A percentile compares a stretch with the other conserved stretches of the same genome.
Conservation (phyloP, 768 basidiomycete species). For the Antrodiella citrinella region DNA sequence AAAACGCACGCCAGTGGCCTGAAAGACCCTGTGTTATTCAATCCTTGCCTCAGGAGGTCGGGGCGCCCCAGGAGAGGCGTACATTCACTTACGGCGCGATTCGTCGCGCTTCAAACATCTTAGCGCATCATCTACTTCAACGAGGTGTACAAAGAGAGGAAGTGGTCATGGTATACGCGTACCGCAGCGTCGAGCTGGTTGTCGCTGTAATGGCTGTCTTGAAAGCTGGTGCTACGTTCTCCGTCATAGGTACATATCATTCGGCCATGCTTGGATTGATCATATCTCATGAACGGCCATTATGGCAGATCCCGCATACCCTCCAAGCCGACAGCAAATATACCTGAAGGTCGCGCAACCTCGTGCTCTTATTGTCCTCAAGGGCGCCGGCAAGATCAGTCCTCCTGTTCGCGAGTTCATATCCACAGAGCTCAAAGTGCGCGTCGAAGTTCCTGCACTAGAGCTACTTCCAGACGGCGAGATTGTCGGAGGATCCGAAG, state of each 20-base stretch:
- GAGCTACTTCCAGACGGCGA: slow-evolving; percentile 58
- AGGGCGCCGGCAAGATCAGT: slow-evolving; percentile 78
- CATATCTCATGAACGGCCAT: neutral
- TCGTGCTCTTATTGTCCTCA: slow-evolving; percentile 82
- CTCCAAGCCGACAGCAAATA: slow-evolving; percentile 83
- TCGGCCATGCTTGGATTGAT: neutral
- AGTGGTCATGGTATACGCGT: slow-evolving; percentile 96
- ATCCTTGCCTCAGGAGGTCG: slow-evolving; percentile 37
- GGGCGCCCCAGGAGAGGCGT: slow-evolving; percentile 40
- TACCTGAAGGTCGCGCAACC: slow-evolving; percentile 92
- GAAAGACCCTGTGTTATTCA: slow-evolving; percentile 89
- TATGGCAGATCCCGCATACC: slow-evolving; percentile 86
- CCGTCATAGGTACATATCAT: slow-evolving; percentile 75
- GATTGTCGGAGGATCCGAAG: slow-evolving; percentile 53
- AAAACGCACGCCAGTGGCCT: slow-evolving; percentile 74
- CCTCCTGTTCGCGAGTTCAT: slow-evolving; percentile 82
- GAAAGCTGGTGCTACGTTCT: slow-evolving; percentile 94
- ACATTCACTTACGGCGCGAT: slow-evolving; percentile 77
- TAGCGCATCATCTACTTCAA: slow-evolving; percentile 83
- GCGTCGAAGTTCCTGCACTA: slow-evolving; percentile 86
- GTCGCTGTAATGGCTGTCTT: slow-evolving; percentile 95
- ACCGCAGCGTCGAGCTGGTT: slow-evolving; percentile 92
- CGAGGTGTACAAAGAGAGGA: slow-evolving; percentile 87
- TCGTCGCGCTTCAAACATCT: slow-evolving; percentile 76
- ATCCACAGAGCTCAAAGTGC: slow-evolving; percentile 67